Evolutionary conservation across 768 basidiomycete species (phyloP).

Genomic region (Naganishia friedmannii): DNA sequence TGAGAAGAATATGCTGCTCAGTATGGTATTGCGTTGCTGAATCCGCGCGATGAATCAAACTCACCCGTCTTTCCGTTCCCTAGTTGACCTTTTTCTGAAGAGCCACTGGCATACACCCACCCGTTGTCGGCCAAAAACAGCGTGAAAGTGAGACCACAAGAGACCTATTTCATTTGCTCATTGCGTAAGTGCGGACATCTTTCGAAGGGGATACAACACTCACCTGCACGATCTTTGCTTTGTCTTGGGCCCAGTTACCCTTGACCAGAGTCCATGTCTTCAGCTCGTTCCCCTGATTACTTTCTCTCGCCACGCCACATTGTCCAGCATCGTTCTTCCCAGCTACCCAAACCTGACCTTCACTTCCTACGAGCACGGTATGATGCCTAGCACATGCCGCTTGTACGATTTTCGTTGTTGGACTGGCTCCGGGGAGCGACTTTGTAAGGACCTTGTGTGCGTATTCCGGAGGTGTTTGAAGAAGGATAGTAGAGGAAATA

Average conservation of each 20-base stretch:
- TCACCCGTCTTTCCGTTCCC: constrained; percentile 85
- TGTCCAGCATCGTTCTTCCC: constrained; percentile 74
- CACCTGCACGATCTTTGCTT: constrained; percentile 44
- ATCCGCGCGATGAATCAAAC: neutral
- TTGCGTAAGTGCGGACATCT: neutral
- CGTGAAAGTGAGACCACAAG: constrained; percentile 80
- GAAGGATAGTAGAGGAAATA: constrained; percentile 43
- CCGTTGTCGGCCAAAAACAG: constrained; percentile 78
- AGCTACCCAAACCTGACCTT: constrained; percentile 77
- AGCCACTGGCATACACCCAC: constrained; percentile 81
- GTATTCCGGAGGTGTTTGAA: constrained; percentile 60
- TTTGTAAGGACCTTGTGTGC: constrained; percentile 15
- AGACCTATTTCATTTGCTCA: constrained; percentile 56
- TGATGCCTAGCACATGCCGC: constrained; percentile 83
- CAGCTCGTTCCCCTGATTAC: constrained; percentile 32
- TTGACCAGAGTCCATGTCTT: constrained; percentile 38
- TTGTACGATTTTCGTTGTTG: constrained; percentile 62
- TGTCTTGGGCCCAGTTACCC: constrained; percentile 44
- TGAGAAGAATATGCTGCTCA: neutral
- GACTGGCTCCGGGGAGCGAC: constrained; percentile 48
- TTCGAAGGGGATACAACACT: neutral
- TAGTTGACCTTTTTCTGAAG: constrained; percentile 86
- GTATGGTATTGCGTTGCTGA: too few relatives aligned
- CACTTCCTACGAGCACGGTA: constrained; percentile 74
- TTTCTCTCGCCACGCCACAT: constrained; percentile 55